Evolutionary conservation across 495 filamentous ascomycete species (phyloP), one percentile per base, ranked within the genome.

Genomic region (Penicillium verhagenii): DNA sequence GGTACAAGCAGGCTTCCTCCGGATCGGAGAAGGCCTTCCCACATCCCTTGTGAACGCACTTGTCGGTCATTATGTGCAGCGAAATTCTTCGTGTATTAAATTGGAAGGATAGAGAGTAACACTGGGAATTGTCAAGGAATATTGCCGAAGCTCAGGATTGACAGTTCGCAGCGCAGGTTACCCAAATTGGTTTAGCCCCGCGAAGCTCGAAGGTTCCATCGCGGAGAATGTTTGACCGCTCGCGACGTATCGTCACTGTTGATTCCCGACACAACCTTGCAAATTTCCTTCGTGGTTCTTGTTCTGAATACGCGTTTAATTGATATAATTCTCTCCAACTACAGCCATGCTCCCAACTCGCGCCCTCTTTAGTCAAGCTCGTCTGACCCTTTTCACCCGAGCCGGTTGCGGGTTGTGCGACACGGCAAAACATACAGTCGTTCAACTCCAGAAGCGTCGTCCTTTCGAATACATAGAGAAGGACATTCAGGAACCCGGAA

Each of bases 41-140:
- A 72, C 94, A 98, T 60, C 91, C 89, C 72, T 96, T 93, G 74
- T 97, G 95, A 48, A 96, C 89, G 70, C 94, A 98, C 76, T 95
- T 97, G 63, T 87, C 83, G 29, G 89, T 79, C 90, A 95, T 96
- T 42, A 28, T 71, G 57, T 56, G 52, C 48, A 61, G 52, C 47
- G 40, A 46, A 25, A 23, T 33, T 11, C 11, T 7, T 13, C 28
- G 10, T 33, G 31, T n/a, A 25, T 13, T 10, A 35, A 14, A 33
- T 10, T 42, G 38, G 16, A 33, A 20, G 26, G 46, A 25, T 45
- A 26, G 21, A 54, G 33, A 35, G 1, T 13, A 35, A 5, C 25
- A 16, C 9, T 16, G 29, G 21, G 42, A 33, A 40, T 25, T 29
- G 52, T 37, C 37, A 13, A 24, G 37, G 16, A 45, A 35, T n/a